Evolutionary conservation across 2,329 filamentous ascomycete species (phyloP).

Genomic region (Trichoderma koningii): DNA sequence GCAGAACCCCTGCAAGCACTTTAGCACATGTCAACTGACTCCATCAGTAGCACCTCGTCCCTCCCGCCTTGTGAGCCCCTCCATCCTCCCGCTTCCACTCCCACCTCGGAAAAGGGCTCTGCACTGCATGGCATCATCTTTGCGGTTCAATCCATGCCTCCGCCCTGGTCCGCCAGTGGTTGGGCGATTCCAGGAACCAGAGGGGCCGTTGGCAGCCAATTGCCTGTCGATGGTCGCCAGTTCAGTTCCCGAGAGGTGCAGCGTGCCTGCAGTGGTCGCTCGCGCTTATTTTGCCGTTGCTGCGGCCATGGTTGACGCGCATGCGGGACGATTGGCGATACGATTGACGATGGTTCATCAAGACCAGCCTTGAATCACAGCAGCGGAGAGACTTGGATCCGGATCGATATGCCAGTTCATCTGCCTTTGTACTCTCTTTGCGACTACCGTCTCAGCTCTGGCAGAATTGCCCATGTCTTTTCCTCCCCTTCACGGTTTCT

Average conservation of each 20-base stretch:
- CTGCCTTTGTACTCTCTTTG: too few relatives aligned
- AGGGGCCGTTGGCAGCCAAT: constrained; percentile 11
- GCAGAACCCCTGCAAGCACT: not conserved
- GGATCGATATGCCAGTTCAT: too few relatives aligned
- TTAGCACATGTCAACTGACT: constrained; percentile 21
- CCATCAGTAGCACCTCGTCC: not conserved
- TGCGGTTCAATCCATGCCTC: not conserved
- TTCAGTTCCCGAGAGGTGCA: constrained; percentile 21
- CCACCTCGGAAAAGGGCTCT: not conserved
- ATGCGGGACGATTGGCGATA: too few relatives aligned
- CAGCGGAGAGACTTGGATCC: too few relatives aligned
- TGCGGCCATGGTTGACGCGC: not conserved
- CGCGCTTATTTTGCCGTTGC: constrained; percentile 16
- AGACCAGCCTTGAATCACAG: too few relatives aligned
- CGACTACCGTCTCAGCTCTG: not conserved
- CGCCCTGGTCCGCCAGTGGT: not conserved
- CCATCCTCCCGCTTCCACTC: not conserved
- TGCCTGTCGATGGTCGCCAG: constrained; percentile 6
- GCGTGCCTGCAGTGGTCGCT: constrained; percentile 28
- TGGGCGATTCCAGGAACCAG: constrained; percentile 14
- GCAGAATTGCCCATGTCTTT: not conserved
- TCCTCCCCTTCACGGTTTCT: not conserved
- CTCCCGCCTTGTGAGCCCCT: constrained; percentile 20
- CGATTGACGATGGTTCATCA: too few relatives aligned
- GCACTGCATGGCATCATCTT: constrained; percentile 4